A percentile compares a stretch with the other conserved stretches of the same genome.
These are phyloP conservation scores for Alternaria gaisen DNA, from an alignment of 2,329 filamentous ascomycete genomes.

Conservation along the genomic window DNA sequence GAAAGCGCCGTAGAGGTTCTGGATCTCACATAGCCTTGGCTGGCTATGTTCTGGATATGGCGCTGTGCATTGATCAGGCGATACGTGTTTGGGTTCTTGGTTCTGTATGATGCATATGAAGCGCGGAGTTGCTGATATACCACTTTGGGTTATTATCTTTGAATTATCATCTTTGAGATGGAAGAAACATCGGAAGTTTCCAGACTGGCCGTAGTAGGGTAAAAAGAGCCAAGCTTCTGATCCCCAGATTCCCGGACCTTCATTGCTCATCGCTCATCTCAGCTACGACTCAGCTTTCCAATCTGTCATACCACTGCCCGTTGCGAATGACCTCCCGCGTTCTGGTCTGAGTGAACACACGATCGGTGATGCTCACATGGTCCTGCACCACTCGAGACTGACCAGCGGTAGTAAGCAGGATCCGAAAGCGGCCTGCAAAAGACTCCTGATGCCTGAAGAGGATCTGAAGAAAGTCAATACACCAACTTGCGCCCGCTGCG, in stretches of 20 bases:
- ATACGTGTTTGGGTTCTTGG: not conserved
- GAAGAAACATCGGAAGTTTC: too few species aligned
- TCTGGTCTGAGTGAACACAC: not conserved
- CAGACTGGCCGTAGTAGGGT: not conserved
- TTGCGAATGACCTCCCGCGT: not conserved
- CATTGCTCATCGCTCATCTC: not conserved
- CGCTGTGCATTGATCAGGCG: not conserved
- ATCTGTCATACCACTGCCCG: not conserved
- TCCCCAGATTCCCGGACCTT: not conserved
- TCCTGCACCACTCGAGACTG: slow-evolving; percentile 10
- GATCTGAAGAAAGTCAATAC: too few species aligned
- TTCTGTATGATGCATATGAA: not conserved
- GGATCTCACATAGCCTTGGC: slow-evolving; percentile 38
- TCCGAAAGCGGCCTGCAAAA: slow-evolving; percentile 1
- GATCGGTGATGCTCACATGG: not conserved
- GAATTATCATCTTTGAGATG: not conserved
- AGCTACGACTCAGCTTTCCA: not conserved
- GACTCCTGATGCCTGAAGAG: not conserved
- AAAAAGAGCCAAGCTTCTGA: not conserved
- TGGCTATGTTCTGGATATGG: not conserved
- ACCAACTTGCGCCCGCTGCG: too few species aligned
- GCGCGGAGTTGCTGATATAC: not conserved
- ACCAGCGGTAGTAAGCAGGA: slow-evolving; percentile 13
- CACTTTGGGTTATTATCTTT: not conserved
- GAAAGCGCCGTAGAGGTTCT: slow-evolving; percentile 49